A percentile compares a stretch with the other conserved stretches of the same genome.
Evolutionary conservation across 2,329 filamentous ascomycete genomes (phyloP).

Genomic region (Alternaria incomplexa): DNA sequence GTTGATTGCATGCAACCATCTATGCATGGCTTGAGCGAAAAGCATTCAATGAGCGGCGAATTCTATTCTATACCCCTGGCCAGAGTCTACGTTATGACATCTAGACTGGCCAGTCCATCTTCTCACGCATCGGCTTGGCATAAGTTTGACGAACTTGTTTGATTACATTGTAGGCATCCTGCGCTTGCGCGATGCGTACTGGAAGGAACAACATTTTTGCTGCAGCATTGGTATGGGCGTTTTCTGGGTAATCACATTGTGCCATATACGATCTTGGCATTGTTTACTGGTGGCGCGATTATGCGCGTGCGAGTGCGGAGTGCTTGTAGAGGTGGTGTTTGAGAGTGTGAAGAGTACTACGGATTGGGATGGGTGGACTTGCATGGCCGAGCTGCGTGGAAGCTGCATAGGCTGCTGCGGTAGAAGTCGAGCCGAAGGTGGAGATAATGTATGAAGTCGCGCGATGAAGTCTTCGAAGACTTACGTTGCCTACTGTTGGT

Average conservation of each 20-base stretch:
- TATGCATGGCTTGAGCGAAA: constrained; percentile 19
- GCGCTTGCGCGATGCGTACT: background rate
- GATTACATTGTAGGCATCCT: constrained; percentile 6
- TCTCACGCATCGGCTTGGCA: constrained; percentile 15
- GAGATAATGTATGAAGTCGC: background rate
- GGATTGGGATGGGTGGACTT: background rate
- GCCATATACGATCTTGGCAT: constrained; percentile 18
- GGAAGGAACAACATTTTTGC: background rate
- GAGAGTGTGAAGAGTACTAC: background rate
- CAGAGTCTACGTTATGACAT: constrained; percentile 17
- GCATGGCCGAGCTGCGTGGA: background rate
- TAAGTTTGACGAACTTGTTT: constrained; percentile 33
- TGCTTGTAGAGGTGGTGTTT: background rate
- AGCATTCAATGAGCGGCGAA: constrained; percentile 13
- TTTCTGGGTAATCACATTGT: constrained; percentile 21
- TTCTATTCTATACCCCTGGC: constrained; percentile 17
- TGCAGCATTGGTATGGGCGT: constrained; percentile 13
- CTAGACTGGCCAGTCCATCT: constrained; percentile 11
- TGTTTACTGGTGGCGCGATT: background rate
- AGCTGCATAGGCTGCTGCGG: background rate
- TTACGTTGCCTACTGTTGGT: background rate
- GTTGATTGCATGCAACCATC: constrained; percentile 20
- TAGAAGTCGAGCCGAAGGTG: background rate
- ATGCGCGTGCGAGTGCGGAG: background rate
- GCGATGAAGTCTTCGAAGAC: background rate